Evolutionary conservation across 176 grass and related monocot species (phyloP).

Genomic region (Puya raimondii): DNA sequence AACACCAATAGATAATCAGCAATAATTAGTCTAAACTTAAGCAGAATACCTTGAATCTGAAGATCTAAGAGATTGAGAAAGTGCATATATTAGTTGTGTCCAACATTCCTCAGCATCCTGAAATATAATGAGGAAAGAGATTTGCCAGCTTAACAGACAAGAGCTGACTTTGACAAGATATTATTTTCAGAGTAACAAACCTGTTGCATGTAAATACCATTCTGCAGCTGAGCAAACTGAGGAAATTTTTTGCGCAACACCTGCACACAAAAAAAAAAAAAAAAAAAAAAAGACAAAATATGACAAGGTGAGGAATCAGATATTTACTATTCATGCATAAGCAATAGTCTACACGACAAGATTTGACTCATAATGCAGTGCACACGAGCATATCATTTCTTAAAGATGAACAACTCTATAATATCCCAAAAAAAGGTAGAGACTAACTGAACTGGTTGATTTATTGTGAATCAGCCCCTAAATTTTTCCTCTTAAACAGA

Average conservation of each 20-base stretch:
- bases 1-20: background rate
- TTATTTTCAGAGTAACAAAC: slow-evolving; percentile 31
- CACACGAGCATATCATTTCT: too few relatives aligned
- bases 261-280: slow-evolving; percentile 34
- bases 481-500: too few relatives aligned
- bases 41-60: slow-evolving; percentile 63
- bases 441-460: too few relatives aligned
- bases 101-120: slow-evolving; percentile 99
- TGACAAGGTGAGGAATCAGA: background rate
- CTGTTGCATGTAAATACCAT: slow-evolving; percentile 99
- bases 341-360: background rate
- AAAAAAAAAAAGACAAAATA: slow-evolving; percentile 11
- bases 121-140: slow-evolving; percentile 13
- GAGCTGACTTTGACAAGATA: background rate
- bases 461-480: too few relatives aligned
- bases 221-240: slow-evolving; percentile 94
- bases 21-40: too few relatives aligned
- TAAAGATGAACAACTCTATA: too few relatives aligned
- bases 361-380: too few relatives aligned
- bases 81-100: slow-evolving; percentile 88
- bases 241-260: slow-evolving; percentile 92
- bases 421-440: too few relatives aligned
- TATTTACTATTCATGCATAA: background rate
- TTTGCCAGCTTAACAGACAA: slow-evolving; percentile 20
- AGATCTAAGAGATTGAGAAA: slow-evolving; percentile 85